phyloP scores from a whole-genome alignment of 768 basidiomycete genomes.

The Gloeopeniophorella convolvens region DNA sequence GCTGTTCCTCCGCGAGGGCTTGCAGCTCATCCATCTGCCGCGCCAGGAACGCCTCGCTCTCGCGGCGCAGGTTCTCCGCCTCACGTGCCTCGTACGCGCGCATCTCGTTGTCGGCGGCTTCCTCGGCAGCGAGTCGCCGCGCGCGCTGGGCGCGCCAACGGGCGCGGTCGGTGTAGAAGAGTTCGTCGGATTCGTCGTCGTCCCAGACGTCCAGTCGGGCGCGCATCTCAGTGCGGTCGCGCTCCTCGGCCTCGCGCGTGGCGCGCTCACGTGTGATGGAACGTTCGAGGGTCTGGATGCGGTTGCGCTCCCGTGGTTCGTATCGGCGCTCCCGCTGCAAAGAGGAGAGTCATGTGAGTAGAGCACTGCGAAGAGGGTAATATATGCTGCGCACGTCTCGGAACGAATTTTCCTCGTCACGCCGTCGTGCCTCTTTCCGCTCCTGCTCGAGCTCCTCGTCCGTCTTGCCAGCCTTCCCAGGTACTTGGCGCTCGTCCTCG shows the following conservation, averaged over 20 bases:
- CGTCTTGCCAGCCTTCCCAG: constrained; percentile 47
- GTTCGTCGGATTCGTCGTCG: constrained; percentile 87
- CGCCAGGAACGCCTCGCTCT: constrained; percentile 91
- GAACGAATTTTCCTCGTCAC: constrained; percentile 81
- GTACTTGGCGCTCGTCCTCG: constrained; percentile 29
- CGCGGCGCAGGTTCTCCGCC: constrained; percentile 76
- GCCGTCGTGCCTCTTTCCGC: constrained; percentile 62
- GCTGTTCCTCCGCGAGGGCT: constrained; percentile 82
- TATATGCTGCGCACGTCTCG: constrained; percentile 59
- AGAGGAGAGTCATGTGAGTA: not conserved
- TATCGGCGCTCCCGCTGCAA: constrained; percentile 86
- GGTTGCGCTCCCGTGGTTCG: constrained; percentile 79
- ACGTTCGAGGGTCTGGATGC: constrained; percentile 72
- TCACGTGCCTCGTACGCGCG: constrained; percentile 79
- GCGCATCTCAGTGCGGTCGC: constrained; percentile 74
- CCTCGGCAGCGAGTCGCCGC: constrained; percentile 67
- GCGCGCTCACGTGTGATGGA: constrained; percentile 66
- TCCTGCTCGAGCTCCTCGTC: constrained; percentile 88
- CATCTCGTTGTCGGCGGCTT: constrained; percentile 78
- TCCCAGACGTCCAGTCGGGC: constrained; percentile 84
- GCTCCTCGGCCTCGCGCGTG: constrained; percentile 70
- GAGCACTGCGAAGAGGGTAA: not conserved
- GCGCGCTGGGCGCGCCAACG: constrained; percentile 82
- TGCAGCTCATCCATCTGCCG: constrained; percentile 96
- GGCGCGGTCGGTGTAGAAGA: constrained; percentile 85